Conservation (phyloP, 306 rosid species). For the Castanea sativa region DNA sequence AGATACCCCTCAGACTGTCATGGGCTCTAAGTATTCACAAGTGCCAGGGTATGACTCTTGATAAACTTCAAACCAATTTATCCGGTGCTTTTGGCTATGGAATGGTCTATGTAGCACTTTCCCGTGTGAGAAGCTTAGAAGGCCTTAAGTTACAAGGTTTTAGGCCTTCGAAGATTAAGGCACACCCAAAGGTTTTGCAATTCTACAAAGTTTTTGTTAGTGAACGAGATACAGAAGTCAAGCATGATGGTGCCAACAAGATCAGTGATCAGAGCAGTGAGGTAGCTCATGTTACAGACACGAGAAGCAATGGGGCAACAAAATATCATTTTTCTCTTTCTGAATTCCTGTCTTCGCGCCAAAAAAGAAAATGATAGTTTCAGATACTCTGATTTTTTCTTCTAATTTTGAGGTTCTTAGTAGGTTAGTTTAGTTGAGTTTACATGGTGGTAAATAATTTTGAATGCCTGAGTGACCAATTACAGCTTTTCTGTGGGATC, state of each 20-base stretch:
- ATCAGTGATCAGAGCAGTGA: constrained; percentile 4
- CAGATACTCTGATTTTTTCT: background rate
- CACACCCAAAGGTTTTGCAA: constrained; percentile 38
- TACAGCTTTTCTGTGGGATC: too few relatives aligned
- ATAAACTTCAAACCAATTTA: constrained; percentile 37
- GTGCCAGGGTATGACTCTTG: constrained; percentile 64
- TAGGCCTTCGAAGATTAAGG: constrained; percentile 28
- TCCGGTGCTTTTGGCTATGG: constrained; percentile 46
- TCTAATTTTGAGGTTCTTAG: background rate
- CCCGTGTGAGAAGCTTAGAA: constrained; percentile 45
- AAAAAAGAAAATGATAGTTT: constrained; percentile 18
- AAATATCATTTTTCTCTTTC: constrained; percentile 12
- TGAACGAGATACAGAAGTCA: background rate
- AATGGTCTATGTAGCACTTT: constrained; percentile 54
- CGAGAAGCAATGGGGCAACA: background rate
- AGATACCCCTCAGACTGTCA: constrained; percentile 53
- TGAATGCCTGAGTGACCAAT: background rate
- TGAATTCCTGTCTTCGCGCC: constrained; percentile 6
- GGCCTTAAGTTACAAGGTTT: constrained; percentile 51
- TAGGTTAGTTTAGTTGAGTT: background rate
- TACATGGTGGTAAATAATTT: background rate
- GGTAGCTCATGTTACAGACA: background rate
- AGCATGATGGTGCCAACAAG: constrained; percentile 10
- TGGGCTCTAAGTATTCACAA: constrained; percentile 64
- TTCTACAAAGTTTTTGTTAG: constrained; percentile 30